Percentiles rank a stretch among this genome's conserved stretches.
Evolutionary conservation across 2,329 filamentous ascomycete genomes (phyloP).

Genomic region (Monilinia fructigena): DNA sequence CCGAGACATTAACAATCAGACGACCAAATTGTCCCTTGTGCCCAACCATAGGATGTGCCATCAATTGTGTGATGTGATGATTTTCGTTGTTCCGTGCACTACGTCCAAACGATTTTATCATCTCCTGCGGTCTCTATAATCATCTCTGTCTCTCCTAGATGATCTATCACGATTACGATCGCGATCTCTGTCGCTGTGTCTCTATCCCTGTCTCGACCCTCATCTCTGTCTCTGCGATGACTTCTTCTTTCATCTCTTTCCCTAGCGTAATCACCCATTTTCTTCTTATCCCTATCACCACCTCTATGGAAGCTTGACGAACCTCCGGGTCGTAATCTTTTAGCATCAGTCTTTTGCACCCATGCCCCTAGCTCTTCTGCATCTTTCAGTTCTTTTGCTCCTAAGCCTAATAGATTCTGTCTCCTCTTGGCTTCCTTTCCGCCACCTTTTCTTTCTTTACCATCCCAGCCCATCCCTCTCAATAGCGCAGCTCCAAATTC

Average conservation of each 20-base stretch:
- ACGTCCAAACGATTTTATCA: slow-evolving; percentile 11
- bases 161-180: slow-evolving; percentile 26
- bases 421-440: slow-evolving; percentile 68
- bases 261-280: slow-evolving; percentile 44
- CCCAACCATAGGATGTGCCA: background rate
- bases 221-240: slow-evolving; percentile 39
- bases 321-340: slow-evolving; percentile 45
- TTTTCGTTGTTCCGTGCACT: slow-evolving; percentile 16
- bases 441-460: slow-evolving; percentile 52
- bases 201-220: slow-evolving; percentile 38
- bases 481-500: slow-evolving; percentile 91
- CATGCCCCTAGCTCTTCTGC: slow-evolving; percentile 74
- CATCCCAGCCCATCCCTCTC: slow-evolving; percentile 94
- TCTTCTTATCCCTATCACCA: slow-evolving; percentile 43
- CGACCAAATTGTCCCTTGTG: too few species aligned
- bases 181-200: slow-evolving; percentile 28
- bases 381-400: slow-evolving; percentile 76
- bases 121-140: slow-evolving; percentile 31
- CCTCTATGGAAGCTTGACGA: slow-evolving; percentile 27
- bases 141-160: slow-evolving; percentile 34
- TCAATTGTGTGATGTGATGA: background rate
- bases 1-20: background rate
- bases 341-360: slow-evolving; percentile 66
- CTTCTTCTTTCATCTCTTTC: slow-evolving; percentile 45
- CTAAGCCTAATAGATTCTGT: slow-evolving; percentile 81